These are phyloP conservation scores for Stagonosporopsis rhizophila DNA, from an alignment of 2,329 filamentous ascomycete species.

Conservation along the genomic window DNA sequence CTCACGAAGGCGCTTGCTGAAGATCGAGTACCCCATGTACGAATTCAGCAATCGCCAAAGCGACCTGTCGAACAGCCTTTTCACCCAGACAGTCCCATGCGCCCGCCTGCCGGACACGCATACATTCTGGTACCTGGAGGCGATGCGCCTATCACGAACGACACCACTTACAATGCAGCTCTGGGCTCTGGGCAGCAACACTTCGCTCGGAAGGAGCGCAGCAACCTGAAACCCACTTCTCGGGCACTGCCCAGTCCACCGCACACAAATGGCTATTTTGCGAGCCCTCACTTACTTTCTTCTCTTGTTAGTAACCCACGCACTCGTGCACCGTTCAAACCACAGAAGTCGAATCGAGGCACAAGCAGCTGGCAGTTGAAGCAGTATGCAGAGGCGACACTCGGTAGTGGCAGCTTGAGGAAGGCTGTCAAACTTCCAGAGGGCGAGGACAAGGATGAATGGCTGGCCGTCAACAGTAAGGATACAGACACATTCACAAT, in stretches of 20 bases:
- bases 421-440: conserved; percentile 98
- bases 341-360: conserved; percentile 82
- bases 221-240: conserved; percentile 17
- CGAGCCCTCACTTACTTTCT: conserved; percentile 45
- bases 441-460: conserved; percentile 96
- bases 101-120: conserved; percentile 46
- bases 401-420: conserved; percentile 90
- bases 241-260: conserved; percentile 12
- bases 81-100: conserved; percentile 25
- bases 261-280: conserved; percentile 28
- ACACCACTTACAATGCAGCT: conserved; percentile 13
- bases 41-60: not conserved
- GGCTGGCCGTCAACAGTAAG: conserved; percentile 95
- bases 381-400: conserved; percentile 96
- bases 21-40: not conserved
- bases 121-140: conserved; percentile 33
- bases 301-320: conserved; percentile 75
- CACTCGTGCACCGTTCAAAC: conserved; percentile 89
- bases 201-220: conserved; percentile 9
- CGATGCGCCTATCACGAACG: conserved; percentile 10
- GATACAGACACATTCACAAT: not conserved
- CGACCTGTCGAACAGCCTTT: not conserved
- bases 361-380: conserved; percentile 92
- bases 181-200: conserved; percentile 21
- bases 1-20: conserved; percentile 13